Evolutionary conservation across 495 filamentous ascomycete genomes (phyloP).

Genomic region (Neurospora pannonica): DNA sequence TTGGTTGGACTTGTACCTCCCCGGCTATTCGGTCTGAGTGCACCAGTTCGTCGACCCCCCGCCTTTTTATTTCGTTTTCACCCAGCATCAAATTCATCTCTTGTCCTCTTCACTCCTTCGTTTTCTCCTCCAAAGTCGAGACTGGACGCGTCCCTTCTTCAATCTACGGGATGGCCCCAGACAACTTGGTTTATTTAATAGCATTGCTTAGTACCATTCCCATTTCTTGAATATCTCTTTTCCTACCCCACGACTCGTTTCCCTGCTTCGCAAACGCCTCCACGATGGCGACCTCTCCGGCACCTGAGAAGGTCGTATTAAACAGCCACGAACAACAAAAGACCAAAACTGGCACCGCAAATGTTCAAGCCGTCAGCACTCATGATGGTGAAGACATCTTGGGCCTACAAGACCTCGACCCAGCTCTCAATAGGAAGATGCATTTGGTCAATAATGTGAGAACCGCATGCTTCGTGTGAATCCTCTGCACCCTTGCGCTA

Average conservation of each 20-base stretch:
- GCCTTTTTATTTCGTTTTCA: not conserved
- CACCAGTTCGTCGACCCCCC: not conserved
- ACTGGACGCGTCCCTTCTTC: not conserved
- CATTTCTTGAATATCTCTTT: not conserved
- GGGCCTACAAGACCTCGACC: conserved; percentile 44
- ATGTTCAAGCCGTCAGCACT: not conserved
- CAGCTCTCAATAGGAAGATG: conserved; percentile 60
- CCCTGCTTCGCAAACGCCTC: not conserved
- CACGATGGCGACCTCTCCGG: not conserved
- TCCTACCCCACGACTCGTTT: not conserved
- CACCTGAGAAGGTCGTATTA: not conserved
- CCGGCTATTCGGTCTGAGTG: not conserved
- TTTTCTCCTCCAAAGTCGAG: not conserved
- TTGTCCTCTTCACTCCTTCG: not conserved
- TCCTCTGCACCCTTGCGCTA: not conserved
- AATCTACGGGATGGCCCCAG: not conserved
- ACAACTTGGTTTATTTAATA: not conserved
- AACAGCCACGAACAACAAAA: not conserved
- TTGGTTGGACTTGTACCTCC: not conserved
- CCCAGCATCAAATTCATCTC: not conserved
- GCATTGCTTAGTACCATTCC: not conserved
- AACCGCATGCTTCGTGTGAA: not conserved
- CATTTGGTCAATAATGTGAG: conserved; percentile 59
- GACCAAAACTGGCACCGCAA: not conserved
- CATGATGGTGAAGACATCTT: conserved; percentile 35